phyloP scores from a whole-genome alignment of 164 flowering plant genomes.

The Cinnamomum chago region DNA sequence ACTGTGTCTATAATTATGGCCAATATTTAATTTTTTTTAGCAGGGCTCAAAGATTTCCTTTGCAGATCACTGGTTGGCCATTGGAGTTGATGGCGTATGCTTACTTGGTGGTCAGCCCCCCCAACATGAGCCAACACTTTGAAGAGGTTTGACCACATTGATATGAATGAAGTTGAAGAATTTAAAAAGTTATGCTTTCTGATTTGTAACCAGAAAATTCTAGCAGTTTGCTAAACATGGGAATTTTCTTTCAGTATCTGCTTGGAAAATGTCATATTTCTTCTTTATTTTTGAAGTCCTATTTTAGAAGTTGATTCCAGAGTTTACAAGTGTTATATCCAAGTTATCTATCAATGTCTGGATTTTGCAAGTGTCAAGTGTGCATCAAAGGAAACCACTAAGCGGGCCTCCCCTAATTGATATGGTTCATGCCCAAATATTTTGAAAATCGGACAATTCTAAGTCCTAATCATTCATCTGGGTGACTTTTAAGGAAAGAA shows the following conservation, averaged over 20 bases:
- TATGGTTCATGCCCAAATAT: not conserved
- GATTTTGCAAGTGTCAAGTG: not conserved
- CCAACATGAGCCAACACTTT: constrained; percentile 61
- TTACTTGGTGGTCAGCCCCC: constrained; percentile 79
- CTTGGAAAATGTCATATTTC: not conserved
- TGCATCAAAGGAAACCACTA: not conserved
- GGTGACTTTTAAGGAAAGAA: not conserved
- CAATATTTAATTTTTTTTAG: not conserved
- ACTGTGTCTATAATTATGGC: not conserved
- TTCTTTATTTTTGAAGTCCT: too few species aligned
- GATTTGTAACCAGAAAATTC: not conserved
- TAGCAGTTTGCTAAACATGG: not conserved
- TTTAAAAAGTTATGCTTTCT: not conserved
- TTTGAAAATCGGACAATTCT: not conserved
- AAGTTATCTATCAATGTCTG: not conserved
- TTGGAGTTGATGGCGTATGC: constrained; percentile 91
- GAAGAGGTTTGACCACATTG: constrained; percentile 55
- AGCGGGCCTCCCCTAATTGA: not conserved
- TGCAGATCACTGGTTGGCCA: constrained; percentile 91
- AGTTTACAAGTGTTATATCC: not conserved
- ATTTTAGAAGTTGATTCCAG: not conserved
- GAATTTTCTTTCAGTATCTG: not conserved
- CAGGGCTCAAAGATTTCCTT: constrained; percentile 73
- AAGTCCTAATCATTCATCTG: not conserved
- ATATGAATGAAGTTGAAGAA: not conserved